These are phyloP conservation scores for Trichosporon faecale DNA, from an alignment of 1,284 basidiomycete species.

Conservation along the genomic window DNA sequence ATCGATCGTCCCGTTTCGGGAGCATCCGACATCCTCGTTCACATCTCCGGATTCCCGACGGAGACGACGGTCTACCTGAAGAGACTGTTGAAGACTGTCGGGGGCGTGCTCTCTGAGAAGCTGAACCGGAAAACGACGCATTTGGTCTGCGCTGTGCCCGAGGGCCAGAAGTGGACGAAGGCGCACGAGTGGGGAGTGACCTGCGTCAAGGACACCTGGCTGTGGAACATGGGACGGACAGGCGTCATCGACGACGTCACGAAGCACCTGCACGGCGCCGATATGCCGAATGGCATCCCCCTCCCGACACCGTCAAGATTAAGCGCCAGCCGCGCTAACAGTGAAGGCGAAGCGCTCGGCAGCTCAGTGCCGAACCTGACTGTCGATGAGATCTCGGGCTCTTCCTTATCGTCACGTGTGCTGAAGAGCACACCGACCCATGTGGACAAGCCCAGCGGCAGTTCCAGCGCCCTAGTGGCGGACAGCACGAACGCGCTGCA, in stretches of 20 bases:
- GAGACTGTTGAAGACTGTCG: conserved; percentile 40
- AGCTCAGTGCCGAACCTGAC: not conserved
- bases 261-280: conserved; percentile 25
- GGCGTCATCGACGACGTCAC: conserved; percentile 32
- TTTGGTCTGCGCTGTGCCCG: conserved; percentile 32
- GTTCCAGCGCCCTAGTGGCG: not conserved
- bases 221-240: conserved; percentile 36
- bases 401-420: conserved; percentile 4
- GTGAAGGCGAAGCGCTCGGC: not conserved
- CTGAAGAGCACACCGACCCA: conserved; percentile 42
- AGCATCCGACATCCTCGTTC: conserved; percentile 26
- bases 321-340: conserved; percentile 18
- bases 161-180: conserved; percentile 39
- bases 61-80: conserved; percentile 38
- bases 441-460: conserved; percentile 26
- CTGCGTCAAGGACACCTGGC: conserved; percentile 41
- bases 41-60: conserved; percentile 42
- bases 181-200: conserved; percentile 42
- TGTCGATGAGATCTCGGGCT: not conserved
- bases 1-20: conserved; percentile 39
- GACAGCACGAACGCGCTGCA: conserved; percentile 25
- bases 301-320: not conserved
- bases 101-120: conserved; percentile 34
- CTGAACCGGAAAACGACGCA: conserved; percentile 42
- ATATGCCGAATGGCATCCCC: conserved; percentile 17